Percentiles rank a stretch among this genome's conserved stretches.
phyloP scores from a whole-genome alignment of 352 stramenopile species.

The Globisporangium irregulare region DNA sequence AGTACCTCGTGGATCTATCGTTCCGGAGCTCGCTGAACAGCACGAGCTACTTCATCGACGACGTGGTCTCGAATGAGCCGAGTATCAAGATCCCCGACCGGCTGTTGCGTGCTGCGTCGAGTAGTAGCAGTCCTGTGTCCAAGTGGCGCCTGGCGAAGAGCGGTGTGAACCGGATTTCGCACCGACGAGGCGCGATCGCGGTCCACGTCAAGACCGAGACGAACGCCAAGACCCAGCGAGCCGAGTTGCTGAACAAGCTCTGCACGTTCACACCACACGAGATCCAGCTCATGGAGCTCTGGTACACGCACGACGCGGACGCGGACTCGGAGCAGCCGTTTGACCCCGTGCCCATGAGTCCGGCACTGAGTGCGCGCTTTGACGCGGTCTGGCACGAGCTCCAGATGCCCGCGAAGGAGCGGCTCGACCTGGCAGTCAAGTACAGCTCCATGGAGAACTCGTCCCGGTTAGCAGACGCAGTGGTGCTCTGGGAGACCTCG shows the following conservation, averaged over 20 bases:
- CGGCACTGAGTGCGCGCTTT: constrained; percentile 58
- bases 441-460: constrained; percentile 61
- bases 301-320: constrained; percentile 52
- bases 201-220: constrained; percentile 41
- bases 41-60: constrained; percentile 55
- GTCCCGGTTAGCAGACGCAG: constrained; percentile 51
- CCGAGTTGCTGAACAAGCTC: constrained; percentile 44
- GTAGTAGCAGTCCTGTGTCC: constrained; percentile 18
- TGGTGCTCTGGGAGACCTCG: constrained; percentile 58
- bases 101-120: constrained; percentile 15
- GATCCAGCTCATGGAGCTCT: constrained; percentile 63
- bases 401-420: constrained; percentile 48
- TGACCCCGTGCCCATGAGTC: constrained; percentile 62
- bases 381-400: constrained; percentile 71
- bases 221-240: constrained; percentile 30
- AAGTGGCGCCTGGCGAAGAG: constrained; percentile 51
- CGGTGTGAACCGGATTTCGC: constrained; percentile 34
- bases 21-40: constrained; percentile 66
- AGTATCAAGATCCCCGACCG: constrained; percentile 42
- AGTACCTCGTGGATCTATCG: constrained; percentile 63
- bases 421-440: constrained; percentile 74
- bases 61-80: constrained; percentile 29
- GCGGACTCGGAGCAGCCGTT: constrained; percentile 32
- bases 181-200: constrained; percentile 46
- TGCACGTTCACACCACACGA: constrained; percentile 48